These are phyloP conservation scores for Lentinula sp. DNA, from an alignment of 768 basidiomycete genomes.

Conservation along the genomic window DNA sequence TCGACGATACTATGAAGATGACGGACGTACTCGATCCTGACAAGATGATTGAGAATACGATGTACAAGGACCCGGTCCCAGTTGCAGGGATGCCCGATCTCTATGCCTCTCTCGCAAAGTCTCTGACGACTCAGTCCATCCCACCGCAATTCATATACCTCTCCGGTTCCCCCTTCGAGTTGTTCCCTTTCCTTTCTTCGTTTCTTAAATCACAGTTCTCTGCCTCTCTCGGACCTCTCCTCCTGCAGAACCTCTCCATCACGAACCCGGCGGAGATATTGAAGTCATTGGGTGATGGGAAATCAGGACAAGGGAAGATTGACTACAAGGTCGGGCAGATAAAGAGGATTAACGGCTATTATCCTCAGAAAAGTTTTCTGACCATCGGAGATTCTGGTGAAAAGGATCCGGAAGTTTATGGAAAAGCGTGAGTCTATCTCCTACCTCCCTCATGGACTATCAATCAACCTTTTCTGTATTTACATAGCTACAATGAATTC, in stretches of 20 bases:
- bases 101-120: constrained; percentile 28
- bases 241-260: constrained; percentile 31
- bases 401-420: constrained; percentile 40
- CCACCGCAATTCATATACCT: constrained; percentile 36
- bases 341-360: constrained; percentile 32
- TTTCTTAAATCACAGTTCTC: constrained; percentile 32
- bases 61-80: constrained; percentile 31
- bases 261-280: constrained; percentile 22
- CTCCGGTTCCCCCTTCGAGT: constrained; percentile 38
- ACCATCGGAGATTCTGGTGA: constrained; percentile 39
- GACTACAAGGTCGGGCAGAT: constrained; percentile 32
- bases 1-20: constrained; percentile 40
- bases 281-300: constrained; percentile 13
- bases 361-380: constrained; percentile 36
- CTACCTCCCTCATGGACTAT: too few species aligned
- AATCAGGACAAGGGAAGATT: constrained; percentile 18
- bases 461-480: too few species aligned
- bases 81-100: constrained; percentile 42
- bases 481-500: constrained; percentile 27
- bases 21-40: constrained; percentile 30
- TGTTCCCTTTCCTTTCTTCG: constrained; percentile 36
- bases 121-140: constrained; percentile 16
- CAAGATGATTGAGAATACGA: constrained; percentile 28
- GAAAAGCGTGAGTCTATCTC: constrained; percentile 26
- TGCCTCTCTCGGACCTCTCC: constrained; percentile 28